Evolutionary conservation across 2,329 filamentous ascomycete genomes (phyloP), one percentile per base, ranked within the genome.

Genomic region (Penicillium nordicum): DNA sequence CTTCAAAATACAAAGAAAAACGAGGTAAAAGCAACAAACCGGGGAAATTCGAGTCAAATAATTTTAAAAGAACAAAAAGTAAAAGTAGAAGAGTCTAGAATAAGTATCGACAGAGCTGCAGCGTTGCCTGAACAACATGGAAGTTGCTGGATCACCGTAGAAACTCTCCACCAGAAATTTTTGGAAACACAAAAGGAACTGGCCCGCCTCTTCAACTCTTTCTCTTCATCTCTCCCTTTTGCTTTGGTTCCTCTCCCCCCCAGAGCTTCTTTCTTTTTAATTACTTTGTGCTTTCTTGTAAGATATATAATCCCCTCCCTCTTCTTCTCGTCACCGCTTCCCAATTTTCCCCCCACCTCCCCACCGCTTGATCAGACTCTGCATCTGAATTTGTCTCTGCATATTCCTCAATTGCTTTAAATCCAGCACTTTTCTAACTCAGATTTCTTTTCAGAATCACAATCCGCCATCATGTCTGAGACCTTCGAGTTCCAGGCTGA

Each of bases 401-500:
- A 38, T 34, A 45, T 7, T n/a, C 14, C 18, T 27, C 42, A 53
- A 59, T 51, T 54, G 47, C 25, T 27, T n/a, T 18, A 50, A 53
- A 53, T 40, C 18, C 16, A 14, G 18, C n/a, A 42, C 38, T 36
- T 43, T 23, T 44, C 52, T 50, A 18, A 44, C 37, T 29, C 30
- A 27, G n/a, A 21, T 38, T 40, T 42, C 57, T 4, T 16, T 23
- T 44, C 56, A 61, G 57, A 58, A 60, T 55, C 50, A 52, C 47
- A 43, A 36, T 61, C 66, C 63, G 56, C 65, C 69, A 89, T 77
- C 78, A 96, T 96, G 90, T 80, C 91, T 67, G 92, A 97, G 84
- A 97, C 92, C 70, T 99, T 99, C 83, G 93, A 97, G 89, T 99
- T 97, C 85, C 94, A 99, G 89, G 94, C 94, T 89, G 94, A 99